Base-by-base conservation (phyloP, 768 basidiomycete species). In the Lyophyllum shimeji region DNA sequence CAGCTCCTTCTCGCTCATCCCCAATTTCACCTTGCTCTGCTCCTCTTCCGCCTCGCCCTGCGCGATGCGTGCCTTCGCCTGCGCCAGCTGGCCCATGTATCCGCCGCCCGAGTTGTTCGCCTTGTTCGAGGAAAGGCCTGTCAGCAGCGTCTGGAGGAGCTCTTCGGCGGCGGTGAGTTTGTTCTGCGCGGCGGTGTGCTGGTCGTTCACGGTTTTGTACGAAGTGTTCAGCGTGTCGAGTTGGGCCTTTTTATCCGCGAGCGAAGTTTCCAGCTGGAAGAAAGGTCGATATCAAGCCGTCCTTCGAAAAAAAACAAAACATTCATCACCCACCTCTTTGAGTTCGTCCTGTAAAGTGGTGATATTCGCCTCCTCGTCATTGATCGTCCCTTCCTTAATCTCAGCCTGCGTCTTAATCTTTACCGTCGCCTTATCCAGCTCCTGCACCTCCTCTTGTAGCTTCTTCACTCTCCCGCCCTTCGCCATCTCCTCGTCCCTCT, bases 71-170 rank as follows among this genome's bases (percentile, higher is more conserved):
- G 83, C 83, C 62, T 86, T 85, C 0, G 95, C 91, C 13, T 92
- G 86, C 0, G 95, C 90, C 40, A 99, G 82, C 69, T 98, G 95
- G 18, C 95, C 97, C 85, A 98, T 89, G 70, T 98, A 98, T 0
- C 97, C 97, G 2, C 95, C 93, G 9, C 85, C 82, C 17, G 84
- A 82, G 39, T 84, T 85, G 55, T 82, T 84, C 25, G 78, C 71
- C 49, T 80, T 80, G 39, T 75, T 79, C 3, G 90, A 88, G 1
- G 94, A 86, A 9, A 98, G 83, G 43, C 97, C 97, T 0, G 96
- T 98, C 46, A 96, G 79, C 18, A 98, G 84, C 0, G 93, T 93
- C 69, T 98, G 96, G 0, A 98, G 80, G n/a, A 98, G 87, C 63
- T 95, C 93, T 70, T 98, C 95, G 15, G 87, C 82, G 18, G 84